Percentiles rank a stretch among this genome's conserved stretches.
Conservation (phyloP, 2,329 filamentous ascomycete genomes). For the Hypoxylon sp. region DNA sequence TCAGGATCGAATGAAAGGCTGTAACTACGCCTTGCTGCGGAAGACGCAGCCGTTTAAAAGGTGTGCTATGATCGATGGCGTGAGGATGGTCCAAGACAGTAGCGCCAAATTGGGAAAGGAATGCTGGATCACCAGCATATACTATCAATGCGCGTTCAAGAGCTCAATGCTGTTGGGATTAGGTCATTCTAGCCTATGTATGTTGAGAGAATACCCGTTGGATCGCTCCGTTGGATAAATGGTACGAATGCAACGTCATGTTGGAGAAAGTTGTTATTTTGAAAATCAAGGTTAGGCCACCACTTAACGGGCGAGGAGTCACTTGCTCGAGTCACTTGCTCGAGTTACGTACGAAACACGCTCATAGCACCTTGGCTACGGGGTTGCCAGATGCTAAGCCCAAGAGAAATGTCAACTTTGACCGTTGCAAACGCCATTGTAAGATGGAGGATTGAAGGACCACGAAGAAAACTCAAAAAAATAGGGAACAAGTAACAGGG, state of each 20-base stretch:
- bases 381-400: conserved; percentile 12
- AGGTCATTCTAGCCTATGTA: conserved; percentile 44
- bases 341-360: conserved; percentile 4
- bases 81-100: conserved; percentile 31
- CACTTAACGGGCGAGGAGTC: conserved; percentile 7
- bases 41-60: conserved; percentile 34
- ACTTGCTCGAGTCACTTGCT: conserved; percentile 20
- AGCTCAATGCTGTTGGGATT: conserved; percentile 20
- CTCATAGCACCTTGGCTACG: conserved; percentile 14
- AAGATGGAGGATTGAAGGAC: conserved; percentile 6
- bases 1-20: conserved; percentile 34
- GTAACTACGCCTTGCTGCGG: conserved; percentile 33
- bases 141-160: conserved; percentile 35
- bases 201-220: conserved; percentile 37
- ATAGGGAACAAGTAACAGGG: conserved; percentile 9
- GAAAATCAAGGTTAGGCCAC: conserved; percentile 20
- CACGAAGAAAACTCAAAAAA: neutral
- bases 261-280: conserved; percentile 28
- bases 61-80: conserved; percentile 32
- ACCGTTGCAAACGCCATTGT: conserved; percentile 1
- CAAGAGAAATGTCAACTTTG: conserved; percentile 20
- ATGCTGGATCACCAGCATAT: conserved; percentile 31
- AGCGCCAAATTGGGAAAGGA: conserved; percentile 32
- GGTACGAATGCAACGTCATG: conserved; percentile 35
- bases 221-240: conserved; percentile 43